Base-by-base conservation (phyloP, 495 filamentous ascomycete genomes). In the Friedmanniomyces simplex region DNA sequence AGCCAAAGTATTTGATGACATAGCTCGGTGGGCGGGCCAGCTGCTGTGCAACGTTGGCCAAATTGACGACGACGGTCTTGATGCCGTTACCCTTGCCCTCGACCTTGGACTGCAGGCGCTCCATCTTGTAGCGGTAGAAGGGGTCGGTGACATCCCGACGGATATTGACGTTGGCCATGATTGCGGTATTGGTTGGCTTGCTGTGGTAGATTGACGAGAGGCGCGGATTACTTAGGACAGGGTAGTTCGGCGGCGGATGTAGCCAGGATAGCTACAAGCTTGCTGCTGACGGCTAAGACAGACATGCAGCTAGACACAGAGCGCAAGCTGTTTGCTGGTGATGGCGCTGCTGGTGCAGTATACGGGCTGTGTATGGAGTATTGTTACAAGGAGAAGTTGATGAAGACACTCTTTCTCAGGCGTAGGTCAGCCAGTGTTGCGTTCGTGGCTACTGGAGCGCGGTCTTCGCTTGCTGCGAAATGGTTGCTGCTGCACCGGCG, bases 41-140 rank as follows among this genome's bases (percentile, higher is more conserved):
- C 49, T 91, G 95, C 66, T 86, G 77, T 65, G 93, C 89, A 65
- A 98, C 90, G 72, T 90, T 94, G 82, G 86, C 88, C 66, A 98
- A 72, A 74, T 98, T 98, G 82, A 93, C 89, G 66, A 98, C 85
- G 68, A 95, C 89, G 64, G 88, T 93, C 78, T 94, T 93, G 84
- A 94, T 94, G 61, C 88, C 88, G 73, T 98, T 98, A 58, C 93
- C 93, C 76, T 98, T 98, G 73, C 93, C 93, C 75, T 98, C 93
- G 68, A 98, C 93, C 82, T 98, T 98, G 73, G 93, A 95, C 79
- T 91, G 88, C 69, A 98, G 79, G 62, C 81, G 83, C 76, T 98
- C 93, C 93, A 98, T 98, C 82, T 98, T 98, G 83, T 98, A 98
- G 74, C 93, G 93, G 75, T 98, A 98, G 86, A 96, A 98, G 72